phyloP scores from a whole-genome alignment of 331 rosid genomes.

The Acacia concinna region DNA sequence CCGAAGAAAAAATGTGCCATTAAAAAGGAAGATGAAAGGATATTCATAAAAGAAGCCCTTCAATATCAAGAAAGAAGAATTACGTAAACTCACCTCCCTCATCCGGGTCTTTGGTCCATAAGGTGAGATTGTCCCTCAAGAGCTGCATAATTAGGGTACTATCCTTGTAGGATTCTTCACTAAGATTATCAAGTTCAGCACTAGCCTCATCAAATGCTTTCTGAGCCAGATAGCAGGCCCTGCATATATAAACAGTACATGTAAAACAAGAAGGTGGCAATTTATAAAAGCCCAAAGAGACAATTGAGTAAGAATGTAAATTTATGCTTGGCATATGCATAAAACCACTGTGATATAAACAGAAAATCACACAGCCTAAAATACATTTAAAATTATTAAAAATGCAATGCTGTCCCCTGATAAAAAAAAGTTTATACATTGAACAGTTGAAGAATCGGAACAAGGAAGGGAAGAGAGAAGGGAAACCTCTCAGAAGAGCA shows the following conservation, averaged over 20 bases:
- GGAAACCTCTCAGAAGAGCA: background rate
- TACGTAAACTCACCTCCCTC: background rate
- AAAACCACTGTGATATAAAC: background rate
- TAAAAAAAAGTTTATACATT: background rate
- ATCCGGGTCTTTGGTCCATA: background rate
- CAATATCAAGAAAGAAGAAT: background rate
- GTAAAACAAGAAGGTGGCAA: background rate
- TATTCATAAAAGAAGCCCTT: background rate
- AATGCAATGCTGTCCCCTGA: background rate
- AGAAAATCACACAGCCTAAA: background rate
- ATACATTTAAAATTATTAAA: background rate
- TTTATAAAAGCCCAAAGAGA: background rate
- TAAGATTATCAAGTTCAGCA: slow-evolving; percentile 13
- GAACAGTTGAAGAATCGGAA: background rate
- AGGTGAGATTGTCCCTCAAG: slow-evolving; percentile 15
- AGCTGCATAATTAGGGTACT: slow-evolving; percentile 7
- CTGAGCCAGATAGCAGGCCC: slow-evolving; percentile 16
- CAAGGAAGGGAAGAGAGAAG: background rate
- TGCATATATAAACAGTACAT: background rate
- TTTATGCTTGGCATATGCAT: too few species aligned
- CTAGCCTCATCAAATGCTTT: slow-evolving; percentile 13
- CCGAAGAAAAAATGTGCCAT: background rate
- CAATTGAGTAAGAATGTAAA: background rate
- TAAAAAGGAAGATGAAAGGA: background rate
- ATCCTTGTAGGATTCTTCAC: slow-evolving; percentile 7